Evolutionary conservation across 2,329 filamentous ascomycete genomes (phyloP), one percentile per base, ranked within the genome.

Genomic region (Diplocarpon mali): DNA sequence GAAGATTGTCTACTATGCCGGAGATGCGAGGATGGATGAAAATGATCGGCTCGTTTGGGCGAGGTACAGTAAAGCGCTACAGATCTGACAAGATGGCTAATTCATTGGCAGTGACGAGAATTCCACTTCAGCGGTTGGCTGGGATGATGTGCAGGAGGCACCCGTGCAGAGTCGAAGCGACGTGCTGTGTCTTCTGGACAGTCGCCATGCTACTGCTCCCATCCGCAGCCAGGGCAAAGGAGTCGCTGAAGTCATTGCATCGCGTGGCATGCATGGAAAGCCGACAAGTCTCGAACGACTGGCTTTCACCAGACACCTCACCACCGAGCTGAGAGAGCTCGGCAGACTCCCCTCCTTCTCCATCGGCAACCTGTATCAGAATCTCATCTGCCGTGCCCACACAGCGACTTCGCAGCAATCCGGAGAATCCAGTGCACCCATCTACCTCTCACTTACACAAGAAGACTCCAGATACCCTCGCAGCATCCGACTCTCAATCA

Each of bases 1-100:
- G 34, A 57, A 57, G 32, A 56, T 57, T 20, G 41, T 57, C 3
- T 56, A 43, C 30, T 57, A 57, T 42, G 47, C 44, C 17, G 55
- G 55, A 24, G 40, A 52, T 43, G 38, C 46, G n/a, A 30, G 37
- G 16, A 31, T 47, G 11, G 41, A 35, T 4, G 48, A 47, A 11
- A 47, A 42, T 29, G 35, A 42, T 15, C 42, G 35, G n/a, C 12
- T 54, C 4, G 39, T 47, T 13, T 56, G 52, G 52, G 49, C 46
- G 16, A 52, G 50, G 53, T 54, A 45, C 20, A 38, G 32, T 27
- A n/a, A n/a, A n/a, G 38, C 17, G 8, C 1, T 9, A 12, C 4
- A 16, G 8, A 2, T 15, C 20, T 3, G 7, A 40, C 13, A 20
- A 2, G 9, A 29, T 36, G 13, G 10, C 39, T 27, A 24, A 36